Evolutionary conservation across 352 stramenopile species (phyloP).

Genomic region (Pythium insidiosum): DNA sequence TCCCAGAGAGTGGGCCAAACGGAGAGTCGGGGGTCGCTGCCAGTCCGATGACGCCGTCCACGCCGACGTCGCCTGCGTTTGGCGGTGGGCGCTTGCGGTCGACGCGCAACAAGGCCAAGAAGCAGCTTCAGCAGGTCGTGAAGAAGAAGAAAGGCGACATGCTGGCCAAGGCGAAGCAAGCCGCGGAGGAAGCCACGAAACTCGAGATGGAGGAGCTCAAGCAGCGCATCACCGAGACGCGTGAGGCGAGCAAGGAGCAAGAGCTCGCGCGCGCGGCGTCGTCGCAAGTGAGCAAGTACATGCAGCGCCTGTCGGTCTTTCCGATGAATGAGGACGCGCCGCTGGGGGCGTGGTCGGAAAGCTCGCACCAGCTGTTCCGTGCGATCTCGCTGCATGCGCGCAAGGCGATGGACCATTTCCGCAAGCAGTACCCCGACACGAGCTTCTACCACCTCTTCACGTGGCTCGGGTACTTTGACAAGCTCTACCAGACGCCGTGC

Average conservation of each 20-base stretch:
- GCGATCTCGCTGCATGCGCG: constrained; percentile 67
- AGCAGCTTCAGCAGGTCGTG: constrained; percentile 72
- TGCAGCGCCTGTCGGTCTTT: constrained; percentile 73
- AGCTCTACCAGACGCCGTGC: constrained; percentile 84
- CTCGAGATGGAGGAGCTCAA: constrained; percentile 86
- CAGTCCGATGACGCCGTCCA: constrained; percentile 81
- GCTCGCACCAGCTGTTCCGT: constrained; percentile 70
- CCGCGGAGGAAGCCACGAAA: constrained; percentile 79
- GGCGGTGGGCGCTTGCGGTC: constrained; percentile 54
- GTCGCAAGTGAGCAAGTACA: constrained; percentile 81
- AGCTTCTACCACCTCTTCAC: constrained; percentile 85
- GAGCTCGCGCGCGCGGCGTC: constrained; percentile 63
- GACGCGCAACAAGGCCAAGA: constrained; percentile 80
- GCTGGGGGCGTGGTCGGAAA: constrained; percentile 77
- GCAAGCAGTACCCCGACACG: constrained; percentile 77
- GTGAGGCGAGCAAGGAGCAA: constrained; percentile 76
- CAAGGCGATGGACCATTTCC: constrained; percentile 76
- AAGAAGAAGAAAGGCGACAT: constrained; percentile 87
- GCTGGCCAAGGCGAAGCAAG: constrained; percentile 80
- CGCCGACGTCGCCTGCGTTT: constrained; percentile 70
- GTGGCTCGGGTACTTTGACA: constrained; percentile 84
- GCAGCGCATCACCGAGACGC: constrained; percentile 62
- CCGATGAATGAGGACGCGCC: constrained; percentile 73
- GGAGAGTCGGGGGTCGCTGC: constrained; percentile 72
- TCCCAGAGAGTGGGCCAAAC: constrained; percentile 75